Conservation (phyloP, 306 rosid species). For the Oemleria cerasiformis region DNA sequence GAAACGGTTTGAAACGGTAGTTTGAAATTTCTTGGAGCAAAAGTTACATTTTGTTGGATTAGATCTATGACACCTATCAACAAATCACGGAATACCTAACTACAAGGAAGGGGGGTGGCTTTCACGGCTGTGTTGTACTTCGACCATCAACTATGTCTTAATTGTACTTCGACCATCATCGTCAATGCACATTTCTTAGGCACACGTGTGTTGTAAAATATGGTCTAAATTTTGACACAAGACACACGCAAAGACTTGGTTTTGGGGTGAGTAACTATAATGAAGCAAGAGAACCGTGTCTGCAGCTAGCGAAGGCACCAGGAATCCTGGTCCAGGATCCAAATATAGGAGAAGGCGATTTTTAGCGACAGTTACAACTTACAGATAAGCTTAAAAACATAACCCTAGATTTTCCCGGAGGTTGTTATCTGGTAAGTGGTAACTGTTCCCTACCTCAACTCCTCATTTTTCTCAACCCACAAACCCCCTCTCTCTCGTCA, state of each 20-base stretch:
- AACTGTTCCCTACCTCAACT: neutral
- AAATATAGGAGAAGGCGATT: no score
- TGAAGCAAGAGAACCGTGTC: no score
- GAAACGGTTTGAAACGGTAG: slow-evolving; percentile 1
- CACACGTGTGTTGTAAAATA: no score
- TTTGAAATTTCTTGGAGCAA: neutral
- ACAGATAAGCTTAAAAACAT: neutral
- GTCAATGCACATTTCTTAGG: no score
- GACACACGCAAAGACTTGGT: no score
- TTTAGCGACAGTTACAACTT: neutral
- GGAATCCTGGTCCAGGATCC: no score
- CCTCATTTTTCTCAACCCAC: slow-evolving; percentile 15
- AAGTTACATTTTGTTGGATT: neutral
- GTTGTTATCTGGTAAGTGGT: neutral
- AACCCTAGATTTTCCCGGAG: slow-evolving; percentile 11
- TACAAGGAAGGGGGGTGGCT: neutral
- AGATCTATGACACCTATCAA: neutral
- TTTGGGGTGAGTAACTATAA: no score
- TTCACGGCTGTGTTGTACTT: neutral
- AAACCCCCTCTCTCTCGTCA: neutral
- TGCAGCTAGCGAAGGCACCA: no score
- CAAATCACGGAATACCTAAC: neutral
- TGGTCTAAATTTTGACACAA: no score
- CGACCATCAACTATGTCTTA: neutral
- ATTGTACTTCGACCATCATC: no score